Conservation (phyloP, 2,329 filamentous ascomycete species). For the Colletotrichum spinosum region DNA sequence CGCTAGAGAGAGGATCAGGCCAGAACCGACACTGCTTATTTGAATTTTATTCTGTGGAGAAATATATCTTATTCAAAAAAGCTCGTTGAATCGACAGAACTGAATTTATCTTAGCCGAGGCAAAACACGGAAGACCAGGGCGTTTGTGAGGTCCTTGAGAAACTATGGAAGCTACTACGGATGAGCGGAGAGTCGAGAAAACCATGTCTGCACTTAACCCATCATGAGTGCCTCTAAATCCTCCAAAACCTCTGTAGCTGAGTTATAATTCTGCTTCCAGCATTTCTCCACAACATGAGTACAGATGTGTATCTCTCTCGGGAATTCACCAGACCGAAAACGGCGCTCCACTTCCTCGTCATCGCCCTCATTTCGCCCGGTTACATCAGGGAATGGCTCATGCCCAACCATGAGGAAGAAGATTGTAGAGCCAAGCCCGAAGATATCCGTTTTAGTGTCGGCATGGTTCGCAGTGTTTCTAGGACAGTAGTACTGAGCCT, state of each 20-base stretch:
- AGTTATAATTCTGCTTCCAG: slow-evolving; percentile 24
- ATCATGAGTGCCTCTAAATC: neutral
- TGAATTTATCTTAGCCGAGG: no score
- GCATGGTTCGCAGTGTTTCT: slow-evolving; percentile 30
- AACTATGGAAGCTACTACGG: no score
- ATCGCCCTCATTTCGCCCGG: slow-evolving; percentile 34
- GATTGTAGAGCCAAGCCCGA: slow-evolving; percentile 39
- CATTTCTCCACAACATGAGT: slow-evolving; percentile 10
- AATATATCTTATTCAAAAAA: no score
- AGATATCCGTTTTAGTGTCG: slow-evolving; percentile 39
- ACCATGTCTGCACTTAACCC: no score
- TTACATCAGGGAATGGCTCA: slow-evolving; percentile 37
- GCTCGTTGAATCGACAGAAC: no score
- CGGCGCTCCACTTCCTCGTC: neutral
- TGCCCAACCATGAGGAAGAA: slow-evolving; percentile 39
- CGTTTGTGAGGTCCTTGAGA: no score
- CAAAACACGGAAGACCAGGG: no score
- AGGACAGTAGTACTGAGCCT: slow-evolving; percentile 34
- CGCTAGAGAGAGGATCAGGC: no score
- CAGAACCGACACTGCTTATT: no score
- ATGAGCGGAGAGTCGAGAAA: no score
- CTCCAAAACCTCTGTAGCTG: slow-evolving; percentile 14
- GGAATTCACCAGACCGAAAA: neutral
- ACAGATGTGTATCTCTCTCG: slow-evolving; percentile 6
- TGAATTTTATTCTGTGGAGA: no score